Conservation (phyloP, 495 filamentous ascomycete genomes). For the Aspergillus ostianus region DNA sequence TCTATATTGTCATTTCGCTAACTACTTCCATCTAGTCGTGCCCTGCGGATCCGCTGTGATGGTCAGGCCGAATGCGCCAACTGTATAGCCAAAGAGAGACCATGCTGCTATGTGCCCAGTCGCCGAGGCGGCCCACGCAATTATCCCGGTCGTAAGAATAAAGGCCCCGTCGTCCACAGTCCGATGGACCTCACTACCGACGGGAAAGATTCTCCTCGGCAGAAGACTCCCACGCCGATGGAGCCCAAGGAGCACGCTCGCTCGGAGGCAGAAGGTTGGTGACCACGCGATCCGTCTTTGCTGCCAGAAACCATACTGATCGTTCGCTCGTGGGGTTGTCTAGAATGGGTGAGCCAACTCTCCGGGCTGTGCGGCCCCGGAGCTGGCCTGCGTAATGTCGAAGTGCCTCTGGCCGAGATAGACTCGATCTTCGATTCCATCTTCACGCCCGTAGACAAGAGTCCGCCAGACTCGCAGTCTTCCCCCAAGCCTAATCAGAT, state of each 20-base stretch:
- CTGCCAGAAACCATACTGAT: background rate
- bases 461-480: background rate
- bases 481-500: slow-evolving; percentile 2
- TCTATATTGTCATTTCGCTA: too few species aligned
- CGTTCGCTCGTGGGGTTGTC: too few species aligned
- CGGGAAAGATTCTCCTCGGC: background rate
- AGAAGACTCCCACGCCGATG: background rate
- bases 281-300: background rate
- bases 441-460: slow-evolving; percentile 9
- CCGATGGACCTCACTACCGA: background rate
- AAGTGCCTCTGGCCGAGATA: slow-evolving; percentile 18
- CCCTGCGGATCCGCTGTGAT: slow-evolving; percentile 46
- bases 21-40: slow-evolving; percentile 29
- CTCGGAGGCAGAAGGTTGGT: background rate
- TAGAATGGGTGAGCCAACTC: slow-evolving; percentile 17
- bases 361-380: slow-evolving; percentile 15
- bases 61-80: slow-evolving; percentile 40
- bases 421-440: slow-evolving; percentile 24
- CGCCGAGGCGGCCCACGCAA: slow-evolving; percentile 42
- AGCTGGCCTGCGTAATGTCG: slow-evolving; percentile 17
- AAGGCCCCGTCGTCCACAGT: background rate
- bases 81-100: slow-evolving; percentile 39
- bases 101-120: slow-evolving; percentile 43
- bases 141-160: slow-evolving; percentile 10
- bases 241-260: slow-evolving; percentile 4